These are phyloP conservation scores for Berberis vulgaris DNA, from an alignment of 164 flowering plant species.

Conservation along the genomic window DNA sequence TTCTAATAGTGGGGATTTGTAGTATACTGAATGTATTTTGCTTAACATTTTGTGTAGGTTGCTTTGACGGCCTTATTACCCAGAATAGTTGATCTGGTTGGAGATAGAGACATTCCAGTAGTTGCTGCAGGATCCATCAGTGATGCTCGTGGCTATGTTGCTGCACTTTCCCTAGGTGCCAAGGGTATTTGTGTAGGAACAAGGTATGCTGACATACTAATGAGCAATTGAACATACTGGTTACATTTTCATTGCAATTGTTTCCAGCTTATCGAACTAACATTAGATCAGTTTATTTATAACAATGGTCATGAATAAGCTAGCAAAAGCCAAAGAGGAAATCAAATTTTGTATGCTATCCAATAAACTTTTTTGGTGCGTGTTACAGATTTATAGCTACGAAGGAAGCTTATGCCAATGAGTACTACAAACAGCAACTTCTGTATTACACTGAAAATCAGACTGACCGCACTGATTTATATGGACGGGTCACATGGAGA, in stretches of 20 bases:
- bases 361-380: too few species aligned
- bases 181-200: conserved; percentile 25
- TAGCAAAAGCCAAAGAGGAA: too few species aligned
- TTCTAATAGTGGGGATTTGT: not conserved
- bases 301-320: too few species aligned
- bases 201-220: conserved; percentile 10
- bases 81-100: conserved; percentile 23
- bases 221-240: not conserved
- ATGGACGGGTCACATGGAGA: conserved; percentile 21
- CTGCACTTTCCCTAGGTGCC: conserved; percentile 23
- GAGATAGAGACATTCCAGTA: conserved; percentile 19
- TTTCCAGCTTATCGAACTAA: too few species aligned
- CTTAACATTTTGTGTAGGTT: conserved; percentile 6
- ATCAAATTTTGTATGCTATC: too few species aligned
- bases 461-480: conserved; percentile 20
- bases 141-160: conserved; percentile 28
- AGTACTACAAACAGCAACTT: conserved; percentile 24
- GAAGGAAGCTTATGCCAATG: conserved; percentile 24
- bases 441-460: conserved; percentile 21
- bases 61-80: conserved; percentile 21
- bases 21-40: not conserved
- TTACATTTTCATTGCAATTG: not conserved
- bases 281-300: too few species aligned
- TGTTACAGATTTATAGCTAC: conserved; percentile 19
- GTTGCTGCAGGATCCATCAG: conserved; percentile 23